Conservation (phyloP, 192 early-diverging fungal species). For the Rhizophagus sp. region DNA sequence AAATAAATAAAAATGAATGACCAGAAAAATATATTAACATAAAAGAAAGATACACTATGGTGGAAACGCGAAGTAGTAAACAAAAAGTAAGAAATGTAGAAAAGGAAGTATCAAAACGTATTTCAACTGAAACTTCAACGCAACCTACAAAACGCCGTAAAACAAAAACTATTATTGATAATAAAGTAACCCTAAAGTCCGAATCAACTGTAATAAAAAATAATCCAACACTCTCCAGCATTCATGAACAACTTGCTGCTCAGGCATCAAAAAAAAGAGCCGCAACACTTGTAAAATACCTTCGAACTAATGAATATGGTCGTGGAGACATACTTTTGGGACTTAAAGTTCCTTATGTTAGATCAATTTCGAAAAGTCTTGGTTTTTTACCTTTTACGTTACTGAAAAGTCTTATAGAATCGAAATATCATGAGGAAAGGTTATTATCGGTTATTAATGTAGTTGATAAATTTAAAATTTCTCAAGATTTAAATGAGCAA, state of each 20-base stretch:
- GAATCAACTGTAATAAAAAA: not conserved
- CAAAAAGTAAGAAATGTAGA: not conserved
- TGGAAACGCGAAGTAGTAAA: slow-evolving; percentile 5
- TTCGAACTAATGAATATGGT: slow-evolving; percentile 15
- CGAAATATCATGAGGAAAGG: slow-evolving; percentile 22
- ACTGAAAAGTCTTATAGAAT: not conserved
- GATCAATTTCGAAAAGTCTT: slow-evolving; percentile 8
- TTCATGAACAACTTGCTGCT: not conserved
- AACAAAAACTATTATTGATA: not conserved
- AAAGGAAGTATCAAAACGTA: not conserved
- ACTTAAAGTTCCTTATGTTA: slow-evolving; percentile 9
- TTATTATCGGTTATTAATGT: slow-evolving; percentile 14
- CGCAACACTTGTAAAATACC: slow-evolving; percentile 1
- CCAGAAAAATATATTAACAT: too few relatives aligned
- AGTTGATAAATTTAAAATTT: slow-evolving; percentile 8
- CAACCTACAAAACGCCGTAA: not conserved
- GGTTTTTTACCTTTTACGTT: not conserved
- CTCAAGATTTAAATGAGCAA: not conserved
- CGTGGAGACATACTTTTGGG: slow-evolving; percentile 14
- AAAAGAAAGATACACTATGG: not conserved
- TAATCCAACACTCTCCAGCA: not conserved
- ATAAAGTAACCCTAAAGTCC: not conserved
- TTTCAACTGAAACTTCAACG: not conserved
- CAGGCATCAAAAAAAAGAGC: slow-evolving; percentile 10
- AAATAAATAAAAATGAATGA: too few relatives aligned